Evolutionary conservation across 1,139 yeast genomes (phyloP), one percentile per base, ranked within the genome.

Genomic region (Candida sanyaensis): DNA sequence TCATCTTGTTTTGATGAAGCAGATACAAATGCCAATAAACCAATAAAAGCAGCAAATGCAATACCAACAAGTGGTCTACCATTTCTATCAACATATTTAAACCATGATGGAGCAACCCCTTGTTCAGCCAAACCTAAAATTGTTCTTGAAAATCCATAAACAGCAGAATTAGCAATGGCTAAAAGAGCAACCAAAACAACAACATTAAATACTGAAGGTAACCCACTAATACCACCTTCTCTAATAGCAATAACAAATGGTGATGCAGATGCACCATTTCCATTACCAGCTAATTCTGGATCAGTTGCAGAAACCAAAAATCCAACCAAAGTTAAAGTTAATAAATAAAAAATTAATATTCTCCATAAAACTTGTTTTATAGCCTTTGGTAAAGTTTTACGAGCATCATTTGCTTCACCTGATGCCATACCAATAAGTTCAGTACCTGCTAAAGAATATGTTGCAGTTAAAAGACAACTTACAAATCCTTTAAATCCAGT

Each of bases 401-500:
- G 60, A 6, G 78, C 77, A 55, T 73, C 68, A 23, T 63, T 61
- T 9, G 75, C 63, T 62, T 67, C 70, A 46, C 71, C 71, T 1
- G 74, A 66, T 3, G 78, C 71, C 50, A 73, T 61, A 4, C 77
- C 77, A 43, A 73, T 69, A 50, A 73, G 65, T 55, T 73, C 78
- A 5, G 78, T 73, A 10, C 78, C 78, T 3, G 77, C 78, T 50
- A 74, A 64, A 6, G 77, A 70, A 58, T 73, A 74, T 2, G 75
- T 68, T 13, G 78, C 78, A 1, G 77, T 65, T 47, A 74, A 64
- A 42, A 73, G 65, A 23, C 73, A 77, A 7, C 72, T 62, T 4
- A 70, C 63, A 41, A 72, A 71, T 41, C 86, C 87, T 57, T 81
- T 81, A 57, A 80, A 79, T 0, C 84, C 86, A 50, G 80, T 70